Base-by-base conservation (phyloP, 1,284 basidiomycete genomes). In the Grifola frondosa region DNA sequence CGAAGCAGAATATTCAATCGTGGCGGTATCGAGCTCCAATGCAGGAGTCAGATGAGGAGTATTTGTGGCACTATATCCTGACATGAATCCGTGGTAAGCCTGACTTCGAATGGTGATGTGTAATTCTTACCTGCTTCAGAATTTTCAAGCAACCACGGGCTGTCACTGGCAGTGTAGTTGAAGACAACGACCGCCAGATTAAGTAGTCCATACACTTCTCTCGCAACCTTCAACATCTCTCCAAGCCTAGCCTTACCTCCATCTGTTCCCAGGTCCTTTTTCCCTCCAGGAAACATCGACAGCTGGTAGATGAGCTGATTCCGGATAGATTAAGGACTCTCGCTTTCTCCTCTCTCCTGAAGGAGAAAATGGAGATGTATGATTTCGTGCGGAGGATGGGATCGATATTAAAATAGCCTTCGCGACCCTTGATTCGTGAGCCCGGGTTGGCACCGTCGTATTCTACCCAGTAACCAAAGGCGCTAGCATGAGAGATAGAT, bases 351-450 rank as follows among this genome's bases (percentile, higher is more conserved):
- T 26, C 92, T 74, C 59, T 89, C 84, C 63, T 97, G 93, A n/a
- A 97, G 71, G 79, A 76, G 38, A 95, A 75, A 50, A 96, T 87
- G 22, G 77, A 70, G 1, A 81, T 73, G 26, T 92, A 84, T 4
- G 77, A 71, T 51, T 84, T 88, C 37, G 79, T 71, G 29, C 76
- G 80, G 47, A 97, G 80, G 51, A 91, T 74, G 12, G 93, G 93
- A 60, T 97, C 94, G 53, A 97, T 83, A 63, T 95, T 95, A 69
- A 97, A 96, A 68, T 92, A 96, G 5, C 93, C 92, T 56, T 89
- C 81, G 40, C 88, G 79, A 34, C 90, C 88, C 48, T 80, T 83
- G 42, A 86, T 65, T 48, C 90, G 81, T 47, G 77, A 67, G 17
- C 75, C 76, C n/a, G 67, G 60, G 2, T 61, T 56, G 24, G 71